These are phyloP conservation scores for Pythium phragmitis DNA, from an alignment of 352 stramenopile genomes.

Conservation along the genomic window DNA sequence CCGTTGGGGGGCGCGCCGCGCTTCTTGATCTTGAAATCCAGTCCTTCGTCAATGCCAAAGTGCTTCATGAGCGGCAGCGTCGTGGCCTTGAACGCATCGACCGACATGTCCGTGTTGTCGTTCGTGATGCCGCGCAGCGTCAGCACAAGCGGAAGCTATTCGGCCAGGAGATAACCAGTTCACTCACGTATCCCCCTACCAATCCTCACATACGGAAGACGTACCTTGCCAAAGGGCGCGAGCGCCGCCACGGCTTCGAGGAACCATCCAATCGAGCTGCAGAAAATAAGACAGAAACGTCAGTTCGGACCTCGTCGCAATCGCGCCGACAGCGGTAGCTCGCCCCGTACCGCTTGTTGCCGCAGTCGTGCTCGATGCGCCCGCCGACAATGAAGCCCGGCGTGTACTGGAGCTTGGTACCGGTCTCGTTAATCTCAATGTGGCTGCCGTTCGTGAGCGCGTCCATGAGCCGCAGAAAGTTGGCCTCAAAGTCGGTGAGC, in stretches of 20 bases:
- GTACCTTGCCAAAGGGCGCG: slow-evolving; percentile 94
- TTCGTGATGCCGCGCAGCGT: slow-evolving; percentile 97
- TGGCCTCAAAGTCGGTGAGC: slow-evolving; percentile 95
- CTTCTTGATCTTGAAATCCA: slow-evolving; percentile 89
- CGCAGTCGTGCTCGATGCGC: slow-evolving; percentile 95
- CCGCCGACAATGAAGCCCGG: slow-evolving; percentile 96
- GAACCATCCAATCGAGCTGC: slow-evolving; percentile 96
- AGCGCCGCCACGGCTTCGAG: slow-evolving; percentile 97
- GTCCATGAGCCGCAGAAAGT: slow-evolving; percentile 96
- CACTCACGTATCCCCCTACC: too few species aligned
- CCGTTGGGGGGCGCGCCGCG: slow-evolving; percentile 87
- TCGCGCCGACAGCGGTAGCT: not conserved
- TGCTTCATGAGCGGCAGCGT: slow-evolving; percentile 94
- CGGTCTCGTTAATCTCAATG: slow-evolving; percentile 99
- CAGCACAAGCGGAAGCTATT: slow-evolving; percentile 91
- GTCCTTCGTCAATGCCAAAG: slow-evolving; percentile 94
- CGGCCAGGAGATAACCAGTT: slow-evolving; percentile 37
- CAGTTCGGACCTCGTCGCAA: not conserved
- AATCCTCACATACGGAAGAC: not conserved
- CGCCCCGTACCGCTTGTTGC: slow-evolving; percentile 48
- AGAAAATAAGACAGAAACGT: not conserved
- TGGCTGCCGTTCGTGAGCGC: slow-evolving; percentile 96
- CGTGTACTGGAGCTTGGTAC: slow-evolving; percentile 96
- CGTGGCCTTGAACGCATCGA: slow-evolving; percentile 95
- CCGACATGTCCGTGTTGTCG: slow-evolving; percentile 86